Base-by-base conservation (phyloP, 805 yeast species). In the Kregervanrija delftensis region DNA sequence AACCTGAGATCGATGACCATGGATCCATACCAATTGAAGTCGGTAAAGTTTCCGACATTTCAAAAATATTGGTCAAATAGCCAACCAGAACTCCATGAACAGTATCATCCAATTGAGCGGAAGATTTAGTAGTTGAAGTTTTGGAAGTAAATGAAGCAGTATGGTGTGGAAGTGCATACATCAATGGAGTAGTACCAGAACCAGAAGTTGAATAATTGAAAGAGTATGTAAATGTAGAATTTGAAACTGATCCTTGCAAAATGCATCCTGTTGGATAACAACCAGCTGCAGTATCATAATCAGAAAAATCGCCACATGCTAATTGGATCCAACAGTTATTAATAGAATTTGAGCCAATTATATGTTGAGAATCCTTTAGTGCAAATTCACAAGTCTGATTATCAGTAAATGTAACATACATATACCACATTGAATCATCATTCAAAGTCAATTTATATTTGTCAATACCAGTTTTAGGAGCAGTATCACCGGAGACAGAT, bases 251-350 rank as follows among this genome's bases (percentile, higher is more conserved):
- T 6, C 76, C 79, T 1, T 65, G 46, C 8, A 81, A 51, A 0
- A 69, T 50, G 17, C 56, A 59, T 12, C 44, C 43, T 6, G 46
- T 33, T 11, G 77, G 76, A 52, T 80, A 84, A 58, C 70, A 68
- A 44, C 91, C 91, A 38, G 90, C 88, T 28, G 85, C 77, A 42
- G 67, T 56, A 58, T 81, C 87, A 56, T 79, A 78, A 53, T 63
- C 72, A 22, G 67, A 59, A 30, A 74, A 81, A 32, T 58, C 53
- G 39, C 60, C 47, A 9, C 49, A 43, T 5, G 77, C 79, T n/a
- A 70, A 59, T 64, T 79, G 83, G 33, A 76, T 56, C 35, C 70
- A 60, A 42, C 69, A 56, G 15, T 72, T 69, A 55, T 68, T 61
- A 57, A 72, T 53, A 33, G 71, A 52, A 44, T 55, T 30, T 45